Base-by-base conservation (phyloP, 2,329 filamentous ascomycete species). In the Didymella sp. region DNA sequence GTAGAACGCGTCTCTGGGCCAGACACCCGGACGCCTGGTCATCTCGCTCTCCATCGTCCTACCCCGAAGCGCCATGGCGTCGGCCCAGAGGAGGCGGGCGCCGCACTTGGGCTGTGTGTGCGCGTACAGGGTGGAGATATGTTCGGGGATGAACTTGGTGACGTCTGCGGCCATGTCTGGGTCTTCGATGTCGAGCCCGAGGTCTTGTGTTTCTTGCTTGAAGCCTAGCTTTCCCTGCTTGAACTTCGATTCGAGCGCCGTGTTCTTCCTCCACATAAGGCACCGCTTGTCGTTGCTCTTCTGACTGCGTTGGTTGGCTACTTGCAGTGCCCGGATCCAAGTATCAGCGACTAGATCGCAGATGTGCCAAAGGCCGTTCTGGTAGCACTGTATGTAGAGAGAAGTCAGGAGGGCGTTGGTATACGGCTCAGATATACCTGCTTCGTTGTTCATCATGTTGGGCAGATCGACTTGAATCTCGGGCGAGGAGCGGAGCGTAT, bases 291-390 rank as follows among this genome's bases (percentile, higher is more conserved):
- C 38, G 2, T 25, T 28, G 13, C 27, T 53, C 25, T 8, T 41
- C 15, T 60, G 28, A 2, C 17, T 43, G 6, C 52, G 38, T 1
- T 40, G 40, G 42, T 68, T 63, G 5, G 52, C 42, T 5, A 24
- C 42, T 25, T 72, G 72, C 53, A 73, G 69, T 0, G 67, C 70
- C 15, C 69, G 71, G 52, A 75, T 75, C 71, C 71, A 75, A 5
- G 67, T 72, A 40, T 75, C 72, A 31, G 61, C 60, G 25, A 75
- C 49, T 13, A 75, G 57, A 47, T 75, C 71, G 56, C 71, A 74
- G 21, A 64, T 33, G 33, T 71, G 31, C 55, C 57, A 68, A 3
- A 58, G 25, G 0, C 49, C 12, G 15, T 50, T 27, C 4, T 58
- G 17, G 51, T 71, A 69, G 51, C 60, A 59, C 19, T 61, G 35